Evolutionary conservation across 1,284 basidiomycete species (phyloP), one percentile per base, ranked within the genome.

Genomic region (Ganoderma leucocontextum): DNA sequence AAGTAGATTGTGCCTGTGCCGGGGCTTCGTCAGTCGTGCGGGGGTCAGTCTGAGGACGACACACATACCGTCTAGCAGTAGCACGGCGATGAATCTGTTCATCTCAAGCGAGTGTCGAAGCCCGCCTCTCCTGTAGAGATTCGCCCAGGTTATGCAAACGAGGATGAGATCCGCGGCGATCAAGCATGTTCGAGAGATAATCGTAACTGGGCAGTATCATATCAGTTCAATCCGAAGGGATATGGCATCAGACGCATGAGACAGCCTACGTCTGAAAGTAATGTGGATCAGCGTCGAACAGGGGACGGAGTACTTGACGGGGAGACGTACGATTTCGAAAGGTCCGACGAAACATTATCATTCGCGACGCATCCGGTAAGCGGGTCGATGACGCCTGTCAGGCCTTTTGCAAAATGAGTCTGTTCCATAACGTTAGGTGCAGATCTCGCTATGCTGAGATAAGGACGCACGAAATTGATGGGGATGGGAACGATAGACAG

Each of bases 101-200:
- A 41, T 60, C 47, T 49, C 8, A n/a, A 29, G 61, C 47, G 64
- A 59, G 25, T 61, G 60, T n/a, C 59, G 35, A 47, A 39, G 59
- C 1, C 38, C 64, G 36, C 35, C 25, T 9, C 36, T 36, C 15
- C 44, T 47, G 49, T 65, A 65, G n/a, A 65, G 60, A 49, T 44
- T 53, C 19, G 53, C 60, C 64, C 64, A 65, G 49, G 64, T 65
- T 15, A 65, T 36, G 52, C 60, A 60, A 29, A 65, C 35, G 38
- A 65, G 59, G 8, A 65, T 39, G 59, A 61, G 17, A 41, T 65
- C 64, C 13, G 64, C 59, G n/a, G 64, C 17, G 39, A 65, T 65
- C 7, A 65, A 38, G 29, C 64, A 60, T 39, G 64, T 53, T 17
- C 64, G 59, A 17, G 64, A 65, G 8, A 59, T 59, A 8, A 65